Conservation (phyloP, 2,329 filamentous ascomycete species). For the Claviceps citrina region DNA sequence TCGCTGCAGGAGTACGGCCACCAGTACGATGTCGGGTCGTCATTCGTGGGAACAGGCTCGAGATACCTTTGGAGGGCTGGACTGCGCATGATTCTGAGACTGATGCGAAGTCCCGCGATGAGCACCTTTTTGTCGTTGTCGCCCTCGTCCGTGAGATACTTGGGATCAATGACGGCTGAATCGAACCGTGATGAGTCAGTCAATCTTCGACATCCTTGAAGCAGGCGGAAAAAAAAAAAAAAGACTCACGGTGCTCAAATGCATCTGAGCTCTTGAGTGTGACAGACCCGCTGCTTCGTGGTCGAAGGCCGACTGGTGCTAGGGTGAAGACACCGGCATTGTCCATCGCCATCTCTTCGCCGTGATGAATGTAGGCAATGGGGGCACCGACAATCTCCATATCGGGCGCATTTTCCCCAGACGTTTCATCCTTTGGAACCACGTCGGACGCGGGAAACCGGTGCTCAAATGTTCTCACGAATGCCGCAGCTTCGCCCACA, state of each 20-base stretch:
- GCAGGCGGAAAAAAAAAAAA: background rate
- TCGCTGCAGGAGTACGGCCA: conserved; percentile 11
- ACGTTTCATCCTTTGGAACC: conserved; percentile 8
- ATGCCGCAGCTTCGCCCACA: conserved; percentile 8
- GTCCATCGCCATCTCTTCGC: conserved; percentile 6
- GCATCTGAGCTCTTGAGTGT: conserved; percentile 7
- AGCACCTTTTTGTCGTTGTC: conserved; percentile 10
- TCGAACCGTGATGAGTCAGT: background rate
- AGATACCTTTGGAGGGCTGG: conserved; percentile 7
- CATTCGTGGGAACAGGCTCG: conserved; percentile 7
- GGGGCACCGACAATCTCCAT: conserved; percentile 9
- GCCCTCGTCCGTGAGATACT: conserved; percentile 9
- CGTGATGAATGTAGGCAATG: conserved; percentile 9
- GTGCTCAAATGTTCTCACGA: conserved; percentile 9
- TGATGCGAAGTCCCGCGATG: conserved; percentile 8
- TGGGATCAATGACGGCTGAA: conserved; percentile 10
- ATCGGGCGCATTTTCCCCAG: conserved; percentile 8
- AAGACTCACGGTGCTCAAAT: conserved; percentile 10
- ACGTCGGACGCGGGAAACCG: conserved; percentile 1
- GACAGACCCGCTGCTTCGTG: conserved; percentile 8
- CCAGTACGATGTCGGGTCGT: conserved; percentile 8
- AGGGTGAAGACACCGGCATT: conserved; percentile 6
- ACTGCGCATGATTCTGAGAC: conserved; percentile 8
- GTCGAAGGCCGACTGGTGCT: conserved; percentile 6
- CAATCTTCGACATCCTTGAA: too few relatives aligned